Evolutionary conservation across 768 basidiomycete species (phyloP).

Genomic region (Suillus alpinus): DNA sequence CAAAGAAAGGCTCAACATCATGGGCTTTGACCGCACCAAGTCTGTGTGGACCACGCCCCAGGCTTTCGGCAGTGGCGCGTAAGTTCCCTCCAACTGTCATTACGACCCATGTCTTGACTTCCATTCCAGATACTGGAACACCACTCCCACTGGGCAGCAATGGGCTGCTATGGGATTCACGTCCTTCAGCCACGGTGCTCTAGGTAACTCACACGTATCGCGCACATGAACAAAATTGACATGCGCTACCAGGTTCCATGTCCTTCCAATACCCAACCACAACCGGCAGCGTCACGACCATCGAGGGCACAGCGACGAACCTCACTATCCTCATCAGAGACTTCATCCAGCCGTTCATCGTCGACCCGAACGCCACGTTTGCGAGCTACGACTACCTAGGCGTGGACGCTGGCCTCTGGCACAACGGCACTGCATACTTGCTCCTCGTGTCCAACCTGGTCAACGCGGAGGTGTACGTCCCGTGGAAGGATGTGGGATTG

Average conservation of each 20-base stretch:
- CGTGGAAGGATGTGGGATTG: conserved; percentile 20
- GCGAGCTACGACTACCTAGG: conserved; percentile 12
- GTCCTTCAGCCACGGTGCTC: conserved; percentile 26
- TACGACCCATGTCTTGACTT: not conserved
- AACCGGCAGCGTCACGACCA: conserved; percentile 18
- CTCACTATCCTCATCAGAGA: conserved; percentile 6
- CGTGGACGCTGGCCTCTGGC: conserved; percentile 24
- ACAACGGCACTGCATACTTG: conserved; percentile 21
- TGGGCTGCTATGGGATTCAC: conserved; percentile 24
- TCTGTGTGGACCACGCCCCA: conserved; percentile 79
- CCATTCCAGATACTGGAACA: conserved; percentile 25
- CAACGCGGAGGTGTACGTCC: conserved; percentile 1
- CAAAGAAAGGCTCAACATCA: conserved; percentile 51
- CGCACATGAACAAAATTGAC: not conserved
- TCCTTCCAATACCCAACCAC: conserved; percentile 28
- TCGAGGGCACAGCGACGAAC: conserved; percentile 17
- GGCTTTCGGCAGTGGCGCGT: conserved; percentile 60
- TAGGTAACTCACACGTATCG: conserved; percentile 8
- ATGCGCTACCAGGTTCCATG: conserved; percentile 18
- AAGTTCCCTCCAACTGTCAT: not conserved
- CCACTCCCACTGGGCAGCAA: conserved; percentile 25
- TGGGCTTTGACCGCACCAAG: conserved; percentile 65
- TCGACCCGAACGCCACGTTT: conserved; percentile 7
- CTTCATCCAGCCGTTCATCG: conserved; percentile 21
- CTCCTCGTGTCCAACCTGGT: conserved; percentile 18